phyloP scores from a whole-genome alignment of 768 basidiomycete genomes.

The Russula abietina region DNA sequence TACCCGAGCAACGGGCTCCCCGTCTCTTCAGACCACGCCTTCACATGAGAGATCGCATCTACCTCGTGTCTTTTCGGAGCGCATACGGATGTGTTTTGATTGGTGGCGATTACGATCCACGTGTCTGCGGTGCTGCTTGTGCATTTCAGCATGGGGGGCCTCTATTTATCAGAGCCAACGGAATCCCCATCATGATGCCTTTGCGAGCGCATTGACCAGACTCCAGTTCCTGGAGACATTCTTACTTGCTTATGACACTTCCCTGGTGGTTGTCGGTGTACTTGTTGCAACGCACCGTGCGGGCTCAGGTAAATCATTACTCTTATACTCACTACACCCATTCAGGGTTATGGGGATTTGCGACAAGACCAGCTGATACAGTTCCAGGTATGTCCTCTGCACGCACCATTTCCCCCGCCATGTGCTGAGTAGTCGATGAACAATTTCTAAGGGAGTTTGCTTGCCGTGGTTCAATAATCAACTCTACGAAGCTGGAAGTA shows the following conservation, averaged over 20 bases:
- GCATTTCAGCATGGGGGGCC: not conserved
- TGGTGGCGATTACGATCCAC: conserved; percentile 2
- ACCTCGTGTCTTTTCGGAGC: conserved; percentile 1
- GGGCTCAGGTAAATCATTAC: not conserved
- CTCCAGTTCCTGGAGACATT: not conserved
- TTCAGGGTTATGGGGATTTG: not conserved
- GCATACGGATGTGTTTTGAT: not conserved
- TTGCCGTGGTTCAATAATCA: not conserved
- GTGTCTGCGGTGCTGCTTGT: conserved; percentile 8
- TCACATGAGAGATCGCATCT: not conserved
- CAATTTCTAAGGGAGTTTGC: not conserved
- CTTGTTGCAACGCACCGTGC: not conserved
- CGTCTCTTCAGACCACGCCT: not conserved
- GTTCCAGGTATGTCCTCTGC: conserved; percentile 5
- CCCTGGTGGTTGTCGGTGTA: not conserved
- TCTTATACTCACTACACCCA: not conserved
- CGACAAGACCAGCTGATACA: not conserved
- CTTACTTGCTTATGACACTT: not conserved
- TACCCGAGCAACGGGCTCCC: not conserved
- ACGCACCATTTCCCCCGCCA: not conserved
- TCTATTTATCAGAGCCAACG: not conserved
- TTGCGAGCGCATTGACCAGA: not conserved
- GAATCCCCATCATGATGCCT: too few species aligned
- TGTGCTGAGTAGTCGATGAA: not conserved
- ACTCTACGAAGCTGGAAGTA: not conserved